Percentiles rank a stretch among this genome's conserved stretches.
Conservation (phyloP, 192 early-diverging fungal genomes). For the Obelidium mucronatum region DNA sequence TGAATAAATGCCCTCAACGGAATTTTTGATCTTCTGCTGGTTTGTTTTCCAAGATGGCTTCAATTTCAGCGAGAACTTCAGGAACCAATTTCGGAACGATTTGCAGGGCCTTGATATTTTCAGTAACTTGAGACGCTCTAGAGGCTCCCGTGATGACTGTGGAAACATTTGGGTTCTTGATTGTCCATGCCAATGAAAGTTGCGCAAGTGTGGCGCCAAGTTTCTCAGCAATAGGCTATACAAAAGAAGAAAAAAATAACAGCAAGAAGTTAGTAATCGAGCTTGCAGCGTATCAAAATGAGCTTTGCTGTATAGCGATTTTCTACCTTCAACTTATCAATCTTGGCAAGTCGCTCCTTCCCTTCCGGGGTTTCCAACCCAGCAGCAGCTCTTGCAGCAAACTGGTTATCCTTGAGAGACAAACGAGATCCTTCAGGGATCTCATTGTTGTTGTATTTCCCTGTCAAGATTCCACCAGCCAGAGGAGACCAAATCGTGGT, state of each 20-base stretch:
- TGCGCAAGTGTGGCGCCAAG: constrained; percentile 69
- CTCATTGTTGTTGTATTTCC: constrained; percentile 79
- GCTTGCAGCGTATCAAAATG: no score
- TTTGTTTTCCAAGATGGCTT: constrained; percentile 74
- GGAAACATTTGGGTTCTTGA: constrained; percentile 70
- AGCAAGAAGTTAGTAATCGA: neutral
- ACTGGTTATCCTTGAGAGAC: constrained; percentile 61
- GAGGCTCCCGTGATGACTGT: constrained; percentile 66
- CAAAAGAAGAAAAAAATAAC: neutral
- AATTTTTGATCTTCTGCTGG: constrained; percentile 44
- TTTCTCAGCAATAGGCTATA: constrained; percentile 66
- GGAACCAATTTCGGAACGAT: constrained; percentile 67
- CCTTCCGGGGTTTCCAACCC: constrained; percentile 71
- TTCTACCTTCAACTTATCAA: constrained; percentile 57
- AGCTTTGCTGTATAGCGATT: no score
- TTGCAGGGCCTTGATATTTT: constrained; percentile 73
- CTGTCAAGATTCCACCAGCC: constrained; percentile 64
- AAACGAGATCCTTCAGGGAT: constrained; percentile 75
- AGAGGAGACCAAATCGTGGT: constrained; percentile 83
- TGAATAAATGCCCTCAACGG: neutral
- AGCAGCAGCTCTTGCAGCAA: constrained; percentile 64
- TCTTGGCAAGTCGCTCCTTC: constrained; percentile 69
- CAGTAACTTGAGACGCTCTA: constrained; percentile 70
- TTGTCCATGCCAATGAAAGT: constrained; percentile 76
- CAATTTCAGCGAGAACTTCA: constrained; percentile 74